Evolutionary conservation across 75 land plant species (phyloP).

Genomic region (Isoetes taiwanensis): DNA sequence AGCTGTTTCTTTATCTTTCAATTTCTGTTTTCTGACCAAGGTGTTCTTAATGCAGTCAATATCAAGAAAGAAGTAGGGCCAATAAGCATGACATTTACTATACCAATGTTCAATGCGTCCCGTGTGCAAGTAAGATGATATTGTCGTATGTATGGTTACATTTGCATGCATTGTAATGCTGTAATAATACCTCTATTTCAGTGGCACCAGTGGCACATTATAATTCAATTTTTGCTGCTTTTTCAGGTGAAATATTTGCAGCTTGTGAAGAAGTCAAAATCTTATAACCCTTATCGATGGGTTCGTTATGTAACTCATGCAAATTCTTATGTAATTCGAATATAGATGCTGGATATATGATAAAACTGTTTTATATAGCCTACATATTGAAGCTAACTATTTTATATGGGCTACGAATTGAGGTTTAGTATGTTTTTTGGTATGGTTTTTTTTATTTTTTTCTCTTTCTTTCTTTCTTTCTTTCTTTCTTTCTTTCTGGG

Average conservation of each 20-base stretch:
- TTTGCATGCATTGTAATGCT: too few relatives aligned
- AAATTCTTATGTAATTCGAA: slow-evolving; percentile 78
- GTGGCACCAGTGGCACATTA: too few relatives aligned
- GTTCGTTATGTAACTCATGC: slow-evolving; percentile 93
- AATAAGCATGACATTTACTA: slow-evolving; percentile 86
- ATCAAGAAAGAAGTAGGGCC: slow-evolving; percentile 86
- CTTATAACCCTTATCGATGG: slow-evolving; percentile 90
- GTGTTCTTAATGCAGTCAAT: slow-evolving; percentile 41
- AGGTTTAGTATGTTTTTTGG: too few relatives aligned
- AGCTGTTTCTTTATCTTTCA: not conserved
- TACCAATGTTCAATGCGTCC: slow-evolving; percentile 91
- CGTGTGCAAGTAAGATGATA: slow-evolving; percentile 52
- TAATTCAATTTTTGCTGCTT: too few relatives aligned
- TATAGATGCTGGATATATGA: slow-evolving; percentile 27
- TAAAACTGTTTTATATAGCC: too few relatives aligned
- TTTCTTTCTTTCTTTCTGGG: too few relatives aligned
- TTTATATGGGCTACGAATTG: too few relatives aligned
- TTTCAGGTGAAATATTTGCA: slow-evolving; percentile 81
- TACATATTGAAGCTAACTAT: too few relatives aligned
- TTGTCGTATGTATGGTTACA: too few relatives aligned
- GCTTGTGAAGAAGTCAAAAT: slow-evolving; percentile 75
- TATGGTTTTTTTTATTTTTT: too few relatives aligned
- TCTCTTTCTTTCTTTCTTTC: too few relatives aligned
- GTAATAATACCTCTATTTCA: too few relatives aligned
- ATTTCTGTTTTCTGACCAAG: not conserved